These are phyloP conservation scores for Dillenia suffruticosa DNA, from an alignment of 164 flowering plant genomes.

Conservation along the genomic window DNA sequence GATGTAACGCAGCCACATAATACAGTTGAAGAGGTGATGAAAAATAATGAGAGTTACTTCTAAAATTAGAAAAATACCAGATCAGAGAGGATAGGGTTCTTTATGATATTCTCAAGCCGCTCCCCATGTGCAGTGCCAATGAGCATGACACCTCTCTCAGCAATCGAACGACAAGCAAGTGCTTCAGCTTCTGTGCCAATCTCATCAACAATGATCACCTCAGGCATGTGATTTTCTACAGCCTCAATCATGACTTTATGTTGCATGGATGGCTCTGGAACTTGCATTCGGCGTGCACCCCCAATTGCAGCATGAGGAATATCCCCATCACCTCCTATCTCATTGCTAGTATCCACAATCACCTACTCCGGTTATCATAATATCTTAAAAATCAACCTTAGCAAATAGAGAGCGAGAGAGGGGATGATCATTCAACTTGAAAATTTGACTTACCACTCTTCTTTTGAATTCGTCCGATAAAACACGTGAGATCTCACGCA, in stretches of 20 bases:
- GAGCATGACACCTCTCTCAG: constrained; percentile 80
- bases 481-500: constrained; percentile 68
- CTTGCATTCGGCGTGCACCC: constrained; percentile 71
- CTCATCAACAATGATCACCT: constrained; percentile 78
- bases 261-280: constrained; percentile 62
- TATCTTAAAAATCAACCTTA: background rate
- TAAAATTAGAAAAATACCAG: constrained; percentile 34
- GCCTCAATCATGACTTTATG: constrained; percentile 77
- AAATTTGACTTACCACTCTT: constrained; percentile 51
- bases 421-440: background rate
- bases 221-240: constrained; percentile 82
- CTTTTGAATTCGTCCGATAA: constrained; percentile 61
- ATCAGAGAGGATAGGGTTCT: constrained; percentile 56
- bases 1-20: too few species aligned
- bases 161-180: constrained; percentile 67
- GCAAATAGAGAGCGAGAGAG: constrained; percentile 3
- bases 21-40: background rate
- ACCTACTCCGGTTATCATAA: constrained; percentile 33
- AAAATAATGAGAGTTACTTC: background rate
- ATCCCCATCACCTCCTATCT: constrained; percentile 79
- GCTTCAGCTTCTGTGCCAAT: constrained; percentile 75
- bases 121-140: constrained; percentile 77
- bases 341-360: constrained; percentile 77
- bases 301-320: constrained; percentile 75
- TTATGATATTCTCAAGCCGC: constrained; percentile 51